phyloP scores from a whole-genome alignment of 1,284 basidiomycete genomes.

The Ganoderma leucocontextum region DNA sequence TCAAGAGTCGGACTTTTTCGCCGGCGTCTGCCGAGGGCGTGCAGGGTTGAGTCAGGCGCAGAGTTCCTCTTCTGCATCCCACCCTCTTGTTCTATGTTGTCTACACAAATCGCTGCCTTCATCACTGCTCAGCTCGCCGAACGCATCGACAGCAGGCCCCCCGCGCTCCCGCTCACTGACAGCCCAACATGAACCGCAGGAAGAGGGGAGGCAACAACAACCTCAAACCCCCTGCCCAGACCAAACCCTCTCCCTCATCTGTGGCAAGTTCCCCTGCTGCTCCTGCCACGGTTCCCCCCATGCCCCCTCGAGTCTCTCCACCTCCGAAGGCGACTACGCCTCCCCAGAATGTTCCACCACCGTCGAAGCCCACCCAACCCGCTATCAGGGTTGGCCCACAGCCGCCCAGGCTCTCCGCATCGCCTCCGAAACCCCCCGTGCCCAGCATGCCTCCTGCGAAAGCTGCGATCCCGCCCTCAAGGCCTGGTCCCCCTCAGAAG shows the following conservation, averaged over 20 bases:
- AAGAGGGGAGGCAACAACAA: conserved; percentile 24
- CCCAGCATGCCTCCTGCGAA: conserved; percentile 16
- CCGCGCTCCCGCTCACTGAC: conserved; percentile 10
- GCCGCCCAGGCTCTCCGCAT: conserved; percentile 25
- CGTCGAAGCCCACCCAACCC: conserved; percentile 21
- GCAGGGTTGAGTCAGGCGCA: conserved; percentile 25
- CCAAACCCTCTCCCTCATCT: conserved; percentile 15
- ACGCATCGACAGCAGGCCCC: conserved; percentile 30
- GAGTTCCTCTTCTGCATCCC: conserved; percentile 12
- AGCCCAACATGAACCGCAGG: conserved; percentile 33
- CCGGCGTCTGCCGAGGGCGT: conserved; percentile 28
- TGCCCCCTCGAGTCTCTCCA: conserved; percentile 27
- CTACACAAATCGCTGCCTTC: conserved; percentile 31
- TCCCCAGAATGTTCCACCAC: conserved; percentile 23
- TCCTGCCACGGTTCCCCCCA: conserved; percentile 9
- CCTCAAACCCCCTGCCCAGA: conserved; percentile 31
- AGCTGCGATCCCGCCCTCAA: conserved; percentile 12
- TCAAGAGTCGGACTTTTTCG: conserved; percentile 21
- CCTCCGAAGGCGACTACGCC: conserved; percentile 23
- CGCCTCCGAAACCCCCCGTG: conserved; percentile 24
- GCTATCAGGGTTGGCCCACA: conserved; percentile 20
- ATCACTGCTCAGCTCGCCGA: conserved; percentile 27
- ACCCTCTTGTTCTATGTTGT: conserved; percentile 33
- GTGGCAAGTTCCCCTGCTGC: neutral
- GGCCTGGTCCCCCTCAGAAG: conserved; percentile 17